Conservation (phyloP, 257 asterid genomes). For the Coffea canephora region DNA sequence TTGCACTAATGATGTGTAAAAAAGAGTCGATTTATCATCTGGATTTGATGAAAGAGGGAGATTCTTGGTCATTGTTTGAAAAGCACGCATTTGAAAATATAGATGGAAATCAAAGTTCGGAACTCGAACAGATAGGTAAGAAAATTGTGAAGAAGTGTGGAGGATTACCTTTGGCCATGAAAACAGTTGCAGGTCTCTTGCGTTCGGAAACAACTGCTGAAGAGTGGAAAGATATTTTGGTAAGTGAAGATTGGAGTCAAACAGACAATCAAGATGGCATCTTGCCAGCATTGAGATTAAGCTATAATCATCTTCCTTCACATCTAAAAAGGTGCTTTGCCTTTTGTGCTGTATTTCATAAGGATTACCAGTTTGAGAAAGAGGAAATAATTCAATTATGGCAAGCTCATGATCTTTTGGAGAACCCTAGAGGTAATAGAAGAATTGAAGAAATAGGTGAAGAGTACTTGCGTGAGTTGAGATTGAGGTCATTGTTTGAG, state of each 20-base stretch:
- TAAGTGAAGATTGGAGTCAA: conserved; percentile 1
- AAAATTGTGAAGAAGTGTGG: conserved; percentile 5
- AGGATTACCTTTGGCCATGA: conserved; percentile 17
- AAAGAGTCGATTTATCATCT: neutral
- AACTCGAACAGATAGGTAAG: conserved; percentile 3
- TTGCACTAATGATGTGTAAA: conserved; percentile 39
- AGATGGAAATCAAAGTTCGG: neutral
- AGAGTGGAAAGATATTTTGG: conserved; percentile 6
- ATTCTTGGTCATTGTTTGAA: conserved; percentile 11
- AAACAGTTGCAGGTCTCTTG: conserved; percentile 14
- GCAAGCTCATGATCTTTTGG: too few relatives aligned
- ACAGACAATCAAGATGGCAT: neutral
- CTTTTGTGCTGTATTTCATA: too few relatives aligned
- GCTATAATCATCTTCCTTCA: too few relatives aligned
- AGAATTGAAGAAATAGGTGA: too few relatives aligned
- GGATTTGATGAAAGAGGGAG: neutral
- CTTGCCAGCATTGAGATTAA: neutral
- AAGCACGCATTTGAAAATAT: conserved; percentile 4
- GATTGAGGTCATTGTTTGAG: conserved; percentile 5
- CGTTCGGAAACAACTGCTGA: neutral
- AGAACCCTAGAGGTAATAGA: too few relatives aligned
- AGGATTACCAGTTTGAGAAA: too few relatives aligned
- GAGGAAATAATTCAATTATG: too few relatives aligned
- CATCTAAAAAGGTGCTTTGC: too few relatives aligned
- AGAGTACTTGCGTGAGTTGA: conserved; percentile 3